These are phyloP conservation scores for Globisporangium uncinulatum DNA, from an alignment of 352 stramenopile species.

Conservation along the genomic window DNA sequence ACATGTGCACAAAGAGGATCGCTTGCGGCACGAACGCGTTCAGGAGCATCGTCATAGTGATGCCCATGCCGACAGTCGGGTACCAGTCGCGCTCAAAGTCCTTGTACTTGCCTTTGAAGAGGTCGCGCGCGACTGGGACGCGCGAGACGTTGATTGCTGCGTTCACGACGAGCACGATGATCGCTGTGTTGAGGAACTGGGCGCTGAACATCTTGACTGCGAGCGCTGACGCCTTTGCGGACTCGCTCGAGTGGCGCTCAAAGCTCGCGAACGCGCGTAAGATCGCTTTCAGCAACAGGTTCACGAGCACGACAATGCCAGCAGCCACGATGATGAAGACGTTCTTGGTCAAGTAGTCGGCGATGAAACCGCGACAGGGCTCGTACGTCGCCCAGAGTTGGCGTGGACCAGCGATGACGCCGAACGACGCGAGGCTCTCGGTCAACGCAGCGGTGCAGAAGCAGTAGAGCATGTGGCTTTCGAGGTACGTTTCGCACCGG, in stretches of 20 bases:
- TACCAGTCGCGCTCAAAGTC: slow-evolving; percentile 88
- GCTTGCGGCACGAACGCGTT: slow-evolving; percentile 71
- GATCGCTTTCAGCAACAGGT: slow-evolving; percentile 67
- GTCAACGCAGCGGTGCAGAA: slow-evolving; percentile 55
- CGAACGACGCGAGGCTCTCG: slow-evolving; percentile 34
- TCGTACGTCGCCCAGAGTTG: slow-evolving; percentile 46
- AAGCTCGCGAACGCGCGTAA: slow-evolving; percentile 62
- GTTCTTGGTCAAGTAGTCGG: slow-evolving; percentile 59
- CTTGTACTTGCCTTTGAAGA: slow-evolving; percentile 71
- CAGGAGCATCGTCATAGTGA: slow-evolving; percentile 85
- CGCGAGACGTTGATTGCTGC: slow-evolving; percentile 33
- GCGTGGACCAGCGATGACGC: slow-evolving; percentile 44
- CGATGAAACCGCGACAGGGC: slow-evolving; percentile 65
- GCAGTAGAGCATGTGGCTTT: slow-evolving; percentile 63
- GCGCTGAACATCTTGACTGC: slow-evolving; percentile 75
- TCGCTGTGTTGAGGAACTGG: slow-evolving; percentile 80
- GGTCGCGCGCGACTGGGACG: slow-evolving; percentile 40
- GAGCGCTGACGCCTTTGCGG: slow-evolving; percentile 62
- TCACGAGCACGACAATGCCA: slow-evolving; percentile 66
- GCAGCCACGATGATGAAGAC: slow-evolving; percentile 61
- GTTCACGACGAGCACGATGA: slow-evolving; percentile 82
- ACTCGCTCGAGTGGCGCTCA: slow-evolving; percentile 78
- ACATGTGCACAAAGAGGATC: slow-evolving; percentile 54
- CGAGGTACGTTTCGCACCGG: slow-evolving; percentile 52
- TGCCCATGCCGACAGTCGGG: slow-evolving; percentile 78